Base-by-base conservation (phyloP, 441 rosid genomes). In the Melastoma candidum region DNA sequence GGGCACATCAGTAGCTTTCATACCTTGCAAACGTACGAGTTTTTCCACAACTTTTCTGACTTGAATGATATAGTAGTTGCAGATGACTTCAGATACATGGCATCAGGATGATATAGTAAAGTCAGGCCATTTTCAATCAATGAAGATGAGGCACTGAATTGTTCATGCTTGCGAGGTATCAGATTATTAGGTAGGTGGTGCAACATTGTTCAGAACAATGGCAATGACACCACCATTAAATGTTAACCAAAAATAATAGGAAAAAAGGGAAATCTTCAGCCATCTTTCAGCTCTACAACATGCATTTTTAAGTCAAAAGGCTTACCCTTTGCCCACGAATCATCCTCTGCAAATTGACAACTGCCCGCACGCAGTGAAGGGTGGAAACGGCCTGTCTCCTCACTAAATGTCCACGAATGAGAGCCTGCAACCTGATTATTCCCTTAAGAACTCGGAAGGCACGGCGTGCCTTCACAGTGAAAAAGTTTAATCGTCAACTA, bases 301-400 rank as follows among this genome's bases (percentile, higher is more conserved):
- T 72, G 54, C 60, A 80, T 54, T 68, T 61, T 74, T 76, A 59
- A 57, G 52, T 12, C 64, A 77, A 46, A 63, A 49, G 78, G 68
- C 90, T 72, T 58, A 77, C 80, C 67, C 64, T 69, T 63, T 52
- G 73, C 50, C 87, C 86, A 56, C 87, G 80, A 55, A 55, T 70
- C 54, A 81, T 32, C 17, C 79, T 76, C 61, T 84, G 92, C 46
- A 84, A 53, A 68, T 71, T 81, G 39, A 84, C 74, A 64, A 78
- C 67, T 26, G 79, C 77, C 74, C 71, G 74, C 41, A 80, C 59
- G 68, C 85, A 77, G 0, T 49, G 66, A 58, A 81, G 73, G n/a
- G 92, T 84, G 49, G 87, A 81, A 73, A 77, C 71, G 45, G 87
- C 92, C 77, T 84, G 85, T 64, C 79, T 77, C 72, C 87, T 75